A percentile compares a stretch with the other conserved stretches of the same genome.
phyloP scores from a whole-genome alignment of 139 green algal genomes.

The Coelastrella sp. region DNA sequence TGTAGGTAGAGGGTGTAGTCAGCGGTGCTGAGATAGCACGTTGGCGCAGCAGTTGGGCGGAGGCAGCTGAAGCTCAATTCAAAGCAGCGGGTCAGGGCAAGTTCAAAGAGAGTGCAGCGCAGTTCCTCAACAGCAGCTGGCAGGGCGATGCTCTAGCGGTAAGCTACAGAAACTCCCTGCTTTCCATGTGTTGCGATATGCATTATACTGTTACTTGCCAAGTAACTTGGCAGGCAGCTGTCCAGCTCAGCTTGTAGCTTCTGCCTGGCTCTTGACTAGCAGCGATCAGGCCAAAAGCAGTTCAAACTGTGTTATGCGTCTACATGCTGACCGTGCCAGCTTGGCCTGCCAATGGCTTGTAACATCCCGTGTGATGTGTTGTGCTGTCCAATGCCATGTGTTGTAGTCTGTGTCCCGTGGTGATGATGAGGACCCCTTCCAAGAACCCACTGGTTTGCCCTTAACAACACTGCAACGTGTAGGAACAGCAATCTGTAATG shows the following conservation, averaged over 20 bases:
- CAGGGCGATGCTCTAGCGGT: slow-evolving; percentile 71
- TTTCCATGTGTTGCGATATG: no score
- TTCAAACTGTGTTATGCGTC: no score
- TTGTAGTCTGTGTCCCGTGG: slow-evolving; percentile 22
- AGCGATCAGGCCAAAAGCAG: no score
- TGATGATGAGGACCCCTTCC: slow-evolving; percentile 18
- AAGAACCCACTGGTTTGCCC: slow-evolving; percentile 76
- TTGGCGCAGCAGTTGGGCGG: slow-evolving; percentile 25
- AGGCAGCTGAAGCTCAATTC: slow-evolving; percentile 57
- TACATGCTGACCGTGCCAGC: no score
- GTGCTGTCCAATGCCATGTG: neutral
- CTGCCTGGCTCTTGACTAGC: no score
- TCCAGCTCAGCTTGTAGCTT: neutral
- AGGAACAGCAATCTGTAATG: slow-evolving; percentile 50
- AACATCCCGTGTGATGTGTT: neutral
- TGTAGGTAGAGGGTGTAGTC: slow-evolving; percentile 53
- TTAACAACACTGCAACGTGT: slow-evolving; percentile 72
- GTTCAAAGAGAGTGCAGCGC: slow-evolving; percentile 59
- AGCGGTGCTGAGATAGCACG: slow-evolving; percentile 30
- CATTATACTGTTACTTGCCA: neutral
- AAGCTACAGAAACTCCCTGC: neutral
- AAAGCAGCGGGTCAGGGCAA: slow-evolving; percentile 49
- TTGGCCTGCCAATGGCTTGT: no score
- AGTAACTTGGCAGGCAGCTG: neutral
- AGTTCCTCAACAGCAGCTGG: slow-evolving; percentile 70